phyloP scores from a whole-genome alignment of 2,329 filamentous ascomycete genomes.

The Dothistroma pini region DNA sequence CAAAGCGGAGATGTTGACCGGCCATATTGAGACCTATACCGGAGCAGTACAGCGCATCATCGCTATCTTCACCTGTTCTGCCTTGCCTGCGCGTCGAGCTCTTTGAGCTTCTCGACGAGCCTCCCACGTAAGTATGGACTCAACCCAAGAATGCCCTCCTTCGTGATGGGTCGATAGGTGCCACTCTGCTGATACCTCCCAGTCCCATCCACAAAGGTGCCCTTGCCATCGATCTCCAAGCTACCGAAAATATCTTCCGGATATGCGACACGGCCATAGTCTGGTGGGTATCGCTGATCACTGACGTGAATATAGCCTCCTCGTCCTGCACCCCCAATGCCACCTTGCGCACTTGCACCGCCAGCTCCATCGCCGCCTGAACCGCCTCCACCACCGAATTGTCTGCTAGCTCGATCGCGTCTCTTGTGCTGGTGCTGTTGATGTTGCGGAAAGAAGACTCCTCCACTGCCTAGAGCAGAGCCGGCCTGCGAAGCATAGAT shows the following conservation, averaged over 20 bases:
- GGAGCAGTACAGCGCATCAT: not conserved
- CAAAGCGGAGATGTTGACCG: no score
- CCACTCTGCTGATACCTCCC: slow-evolving; percentile 60
- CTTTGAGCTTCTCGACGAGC: slow-evolving; percentile 33
- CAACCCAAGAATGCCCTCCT: slow-evolving; percentile 52
- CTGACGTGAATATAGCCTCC: slow-evolving; percentile 63
- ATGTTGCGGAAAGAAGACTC: slow-evolving; percentile 45
- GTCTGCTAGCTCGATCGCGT: slow-evolving; percentile 19
- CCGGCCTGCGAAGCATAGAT: slow-evolving; percentile 59
- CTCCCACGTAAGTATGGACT: slow-evolving; percentile 35
- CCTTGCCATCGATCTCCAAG: slow-evolving; percentile 57
- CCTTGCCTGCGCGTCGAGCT: slow-evolving; percentile 32
- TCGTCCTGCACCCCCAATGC: slow-evolving; percentile 54
- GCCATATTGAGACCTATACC: not conserved
- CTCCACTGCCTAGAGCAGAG: slow-evolving; percentile 51
- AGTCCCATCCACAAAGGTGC: slow-evolving; percentile 53
- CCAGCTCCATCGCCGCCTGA: slow-evolving; percentile 49
- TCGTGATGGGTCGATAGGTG: slow-evolving; percentile 59
- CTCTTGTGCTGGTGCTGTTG: slow-evolving; percentile 21
- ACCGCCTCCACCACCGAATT: slow-evolving; percentile 38
- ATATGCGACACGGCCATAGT: slow-evolving; percentile 62
- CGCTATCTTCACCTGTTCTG: slow-evolving; percentile 16
- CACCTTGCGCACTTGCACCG: slow-evolving; percentile 58
- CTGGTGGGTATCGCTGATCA: slow-evolving; percentile 57
- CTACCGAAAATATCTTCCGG: slow-evolving; percentile 65